Evolutionary conservation across 2,329 filamentous ascomycete genomes (phyloP).

Genomic region (Boeremia lycopersici): DNA sequence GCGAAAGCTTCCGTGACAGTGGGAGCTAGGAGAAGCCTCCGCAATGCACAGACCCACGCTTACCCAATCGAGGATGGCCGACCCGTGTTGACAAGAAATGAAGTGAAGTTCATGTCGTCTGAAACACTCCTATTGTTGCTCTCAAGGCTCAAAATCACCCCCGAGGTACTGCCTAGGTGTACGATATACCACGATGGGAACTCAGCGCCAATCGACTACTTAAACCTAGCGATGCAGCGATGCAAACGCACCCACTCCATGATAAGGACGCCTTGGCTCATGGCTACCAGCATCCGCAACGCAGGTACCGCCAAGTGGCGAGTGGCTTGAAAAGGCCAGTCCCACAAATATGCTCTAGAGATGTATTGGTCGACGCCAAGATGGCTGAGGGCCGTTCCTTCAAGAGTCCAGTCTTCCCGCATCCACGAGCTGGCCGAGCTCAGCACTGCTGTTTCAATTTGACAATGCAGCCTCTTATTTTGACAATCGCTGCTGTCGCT

Average conservation of each 20-base stretch:
- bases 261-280: too few relatives aligned
- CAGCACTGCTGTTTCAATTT: slow-evolving; percentile 11
- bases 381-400: slow-evolving; percentile 4
- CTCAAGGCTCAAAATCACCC: neutral
- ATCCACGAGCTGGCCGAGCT: neutral
- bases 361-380: slow-evolving; percentile 3
- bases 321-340: neutral
- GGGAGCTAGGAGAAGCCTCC: slow-evolving; percentile 8
- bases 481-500: slow-evolving; percentile 17
- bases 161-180: neutral
- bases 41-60: neutral
- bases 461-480: slow-evolving; percentile 23
- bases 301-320: slow-evolving; percentile 7
- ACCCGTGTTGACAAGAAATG: slow-evolving; percentile 8
- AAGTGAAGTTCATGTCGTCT: neutral
- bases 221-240: too few relatives aligned
- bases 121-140: neutral
- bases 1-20: slow-evolving; percentile 7
- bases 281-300: neutral
- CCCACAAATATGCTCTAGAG: neutral
- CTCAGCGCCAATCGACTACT: too few relatives aligned
- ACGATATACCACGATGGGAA: too few relatives aligned
- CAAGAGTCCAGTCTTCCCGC: slow-evolving; percentile 10
- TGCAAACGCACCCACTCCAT: too few relatives aligned
- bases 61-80: neutral